Percentiles rank a stretch among this genome's conserved stretches.
Conservation (phyloP, 2,329 filamentous ascomycete species). For the Fusarium chaquense region DNA sequence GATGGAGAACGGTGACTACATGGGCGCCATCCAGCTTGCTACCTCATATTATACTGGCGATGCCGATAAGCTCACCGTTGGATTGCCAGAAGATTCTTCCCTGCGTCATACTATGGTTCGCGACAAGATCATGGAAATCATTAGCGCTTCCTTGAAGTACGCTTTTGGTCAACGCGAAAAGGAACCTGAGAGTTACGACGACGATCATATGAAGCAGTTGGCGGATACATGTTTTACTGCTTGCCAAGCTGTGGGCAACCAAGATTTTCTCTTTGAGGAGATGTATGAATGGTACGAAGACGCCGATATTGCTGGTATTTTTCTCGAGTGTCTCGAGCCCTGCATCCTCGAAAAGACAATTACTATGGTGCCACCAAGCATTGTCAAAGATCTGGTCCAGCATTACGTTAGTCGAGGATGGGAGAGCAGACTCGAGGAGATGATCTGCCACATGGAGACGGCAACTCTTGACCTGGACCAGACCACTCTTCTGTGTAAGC, state of each 20-base stretch:
- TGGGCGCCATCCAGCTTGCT: conserved; percentile 89
- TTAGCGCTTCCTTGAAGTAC: conserved; percentile 90
- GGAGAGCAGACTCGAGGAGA: conserved; percentile 86
- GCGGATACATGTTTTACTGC: conserved; percentile 86
- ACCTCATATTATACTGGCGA: conserved; percentile 93
- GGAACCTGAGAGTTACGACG: conserved; percentile 59
- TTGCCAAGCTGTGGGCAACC: conserved; percentile 80
- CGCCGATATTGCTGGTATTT: conserved; percentile 76
- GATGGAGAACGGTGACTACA: conserved; percentile 97
- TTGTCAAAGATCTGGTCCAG: conserved; percentile 86
- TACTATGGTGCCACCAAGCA: conserved; percentile 79
- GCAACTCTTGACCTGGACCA: conserved; percentile 94
- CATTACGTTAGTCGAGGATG: conserved; percentile 83
- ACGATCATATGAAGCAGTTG: conserved; percentile 78
- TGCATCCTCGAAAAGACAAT: conserved; percentile 86
- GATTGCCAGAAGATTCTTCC: conserved; percentile 84
- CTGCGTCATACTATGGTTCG: conserved; percentile 84
- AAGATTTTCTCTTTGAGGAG: conserved; percentile 89
- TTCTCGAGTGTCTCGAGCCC: conserved; percentile 88
- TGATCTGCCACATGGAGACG: conserved; percentile 93
- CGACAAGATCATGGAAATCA: conserved; percentile 92
- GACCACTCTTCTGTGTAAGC: conserved; percentile 89
- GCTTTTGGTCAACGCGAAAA: conserved; percentile 78
- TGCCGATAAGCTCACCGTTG: conserved; percentile 93
- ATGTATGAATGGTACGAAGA: conserved; percentile 93